A percentile compares a stretch with the other conserved stretches of the same genome.
These are phyloP conservation scores for Flaveria ramosissima DNA, from an alignment of 129 eudicot genomes.

Conservation along the genomic window DNA sequence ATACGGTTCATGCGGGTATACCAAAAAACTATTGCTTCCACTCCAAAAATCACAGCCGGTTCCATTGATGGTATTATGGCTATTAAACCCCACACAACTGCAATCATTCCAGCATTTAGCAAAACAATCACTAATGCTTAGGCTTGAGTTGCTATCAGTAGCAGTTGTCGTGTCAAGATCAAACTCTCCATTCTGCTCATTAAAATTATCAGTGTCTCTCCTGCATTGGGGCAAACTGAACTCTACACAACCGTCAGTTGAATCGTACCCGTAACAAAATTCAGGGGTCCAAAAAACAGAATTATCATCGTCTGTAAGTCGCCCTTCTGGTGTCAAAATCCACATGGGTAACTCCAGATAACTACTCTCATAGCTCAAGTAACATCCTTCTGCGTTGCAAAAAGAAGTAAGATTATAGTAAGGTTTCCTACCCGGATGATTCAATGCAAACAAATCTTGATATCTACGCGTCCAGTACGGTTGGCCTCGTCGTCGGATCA, in stretches of 20 bases:
- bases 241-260: slow-evolving; percentile 19
- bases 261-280: slow-evolving; percentile 31
- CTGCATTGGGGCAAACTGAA: slow-evolving; percentile 24
- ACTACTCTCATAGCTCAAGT: slow-evolving; percentile 4
- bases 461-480: slow-evolving; percentile 13
- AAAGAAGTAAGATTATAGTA: slow-evolving; percentile 23
- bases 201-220: background rate
- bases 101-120: slow-evolving; percentile 53
- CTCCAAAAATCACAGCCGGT: slow-evolving; percentile 31
- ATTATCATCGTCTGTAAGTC: background rate
- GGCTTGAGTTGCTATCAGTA: slow-evolving; percentile 26
- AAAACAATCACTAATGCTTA: slow-evolving; percentile 49
- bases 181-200: slow-evolving; percentile 8
- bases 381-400: slow-evolving; percentile 1
- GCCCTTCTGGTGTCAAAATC: slow-evolving; percentile 23
- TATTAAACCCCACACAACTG: slow-evolving; percentile 37
- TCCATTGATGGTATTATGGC: slow-evolving; percentile 4
- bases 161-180: background rate
- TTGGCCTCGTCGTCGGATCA: slow-evolving; percentile 12
- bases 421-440: background rate
- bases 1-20: slow-evolving; percentile 19
- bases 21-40: slow-evolving; percentile 1
- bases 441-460: slow-evolving; percentile 10
- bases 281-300: slow-evolving; percentile 15
- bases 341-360: background rate